phyloP scores from a whole-genome alignment of 768 basidiomycete species.

The Hydnomerulius pinastri region DNA sequence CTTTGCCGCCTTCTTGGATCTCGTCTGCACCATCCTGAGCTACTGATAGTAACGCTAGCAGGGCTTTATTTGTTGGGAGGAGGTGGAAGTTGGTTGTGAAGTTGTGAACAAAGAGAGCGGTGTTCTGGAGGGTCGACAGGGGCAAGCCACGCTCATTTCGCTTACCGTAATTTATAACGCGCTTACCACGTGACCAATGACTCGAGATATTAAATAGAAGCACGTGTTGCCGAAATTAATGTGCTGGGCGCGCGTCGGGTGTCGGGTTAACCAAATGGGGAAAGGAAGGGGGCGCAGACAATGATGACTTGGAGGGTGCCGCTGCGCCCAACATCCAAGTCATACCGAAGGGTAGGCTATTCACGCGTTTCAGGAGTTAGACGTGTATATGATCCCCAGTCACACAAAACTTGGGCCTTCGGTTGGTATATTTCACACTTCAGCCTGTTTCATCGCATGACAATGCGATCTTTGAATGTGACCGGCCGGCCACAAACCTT shows the following conservation, averaged over 20 bases:
- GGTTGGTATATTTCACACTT: too few relatives aligned
- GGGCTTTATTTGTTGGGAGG: background rate
- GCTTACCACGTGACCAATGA: slow-evolving; percentile 9
- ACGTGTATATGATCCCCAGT: too few relatives aligned
- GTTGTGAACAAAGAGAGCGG: slow-evolving; percentile 1
- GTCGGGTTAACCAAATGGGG: too few relatives aligned
- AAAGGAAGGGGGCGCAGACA: too few relatives aligned
- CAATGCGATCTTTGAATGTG: too few relatives aligned
- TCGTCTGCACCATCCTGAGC: slow-evolving; percentile 32
- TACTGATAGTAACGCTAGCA: background rate
- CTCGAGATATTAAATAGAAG: background rate
- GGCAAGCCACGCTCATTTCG: slow-evolving; percentile 8
- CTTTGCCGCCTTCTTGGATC: slow-evolving; percentile 32
- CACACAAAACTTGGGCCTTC: too few relatives aligned
- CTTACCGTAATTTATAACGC: slow-evolving; percentile 6
- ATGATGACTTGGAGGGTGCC: too few relatives aligned
- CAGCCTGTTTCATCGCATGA: too few relatives aligned
- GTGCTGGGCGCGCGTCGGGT: background rate
- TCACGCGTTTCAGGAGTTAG: too few relatives aligned
- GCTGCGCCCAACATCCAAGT: too few relatives aligned
- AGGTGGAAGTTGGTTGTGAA: background rate
- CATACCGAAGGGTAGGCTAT: too few relatives aligned
- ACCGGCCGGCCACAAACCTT: too few relatives aligned
- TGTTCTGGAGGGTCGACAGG: slow-evolving; percentile 9
- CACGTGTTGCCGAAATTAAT: background rate